These are phyloP conservation scores for Tieghemiomyces parasiticus DNA, from an alignment of 192 early-diverging fungal genomes.

Conservation along the genomic window DNA sequence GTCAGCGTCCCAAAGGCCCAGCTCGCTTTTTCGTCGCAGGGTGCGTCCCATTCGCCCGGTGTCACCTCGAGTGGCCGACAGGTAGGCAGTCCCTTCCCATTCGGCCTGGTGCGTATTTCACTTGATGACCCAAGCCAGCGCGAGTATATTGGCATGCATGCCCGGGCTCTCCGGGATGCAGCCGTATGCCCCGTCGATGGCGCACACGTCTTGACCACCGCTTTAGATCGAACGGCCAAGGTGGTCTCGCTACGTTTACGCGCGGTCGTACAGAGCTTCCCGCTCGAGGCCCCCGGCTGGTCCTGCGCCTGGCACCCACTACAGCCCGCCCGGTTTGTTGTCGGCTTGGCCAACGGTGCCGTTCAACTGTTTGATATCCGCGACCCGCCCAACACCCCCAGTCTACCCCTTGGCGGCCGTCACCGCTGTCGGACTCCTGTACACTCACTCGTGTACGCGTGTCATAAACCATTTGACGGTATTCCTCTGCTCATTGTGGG, in stretches of 20 bases:
- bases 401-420: too few relatives aligned
- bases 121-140: not conserved
- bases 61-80: not conserved
- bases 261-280: not conserved
- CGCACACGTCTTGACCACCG: not conserved
- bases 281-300: slow-evolving; percentile 3
- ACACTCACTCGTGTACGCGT: too few relatives aligned
- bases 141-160: slow-evolving; percentile 3
- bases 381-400: too few relatives aligned
- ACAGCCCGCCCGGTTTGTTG: not conserved
- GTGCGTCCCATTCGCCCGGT: not conserved
- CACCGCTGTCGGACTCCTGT: too few relatives aligned
- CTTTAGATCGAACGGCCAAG: not conserved
- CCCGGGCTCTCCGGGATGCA: not conserved
- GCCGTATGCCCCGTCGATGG: not conserved
- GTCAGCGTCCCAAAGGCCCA: not conserved
- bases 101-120: not conserved
- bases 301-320: slow-evolving; percentile 1
- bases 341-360: slow-evolving; percentile 1
- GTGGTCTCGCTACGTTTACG: not conserved
- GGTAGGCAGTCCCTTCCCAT: not conserved
- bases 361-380: slow-evolving; percentile 6
- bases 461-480: too few relatives aligned
- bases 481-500: too few relatives aligned
- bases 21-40: not conserved